These are phyloP conservation scores for Verticillium isaacii DNA, from an alignment of 2,329 filamentous ascomycete genomes.

Conservation along the genomic window DNA sequence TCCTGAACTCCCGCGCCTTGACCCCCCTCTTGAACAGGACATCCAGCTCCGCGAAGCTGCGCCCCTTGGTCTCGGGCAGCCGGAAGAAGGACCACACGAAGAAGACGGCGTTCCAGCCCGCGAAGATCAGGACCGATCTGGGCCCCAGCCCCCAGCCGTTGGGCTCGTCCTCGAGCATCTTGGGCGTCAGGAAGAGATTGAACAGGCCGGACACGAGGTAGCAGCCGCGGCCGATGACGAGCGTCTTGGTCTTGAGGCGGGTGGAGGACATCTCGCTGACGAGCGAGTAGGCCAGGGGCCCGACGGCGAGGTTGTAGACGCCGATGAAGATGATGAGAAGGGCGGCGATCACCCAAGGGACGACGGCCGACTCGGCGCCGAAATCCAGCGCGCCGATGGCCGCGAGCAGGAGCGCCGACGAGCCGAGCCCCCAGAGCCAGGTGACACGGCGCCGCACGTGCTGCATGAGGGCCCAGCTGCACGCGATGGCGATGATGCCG, in stretches of 20 bases:
- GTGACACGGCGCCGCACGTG: constrained; percentile 35
- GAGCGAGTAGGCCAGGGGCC: constrained; percentile 29
- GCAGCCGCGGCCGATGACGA: constrained; percentile 12
- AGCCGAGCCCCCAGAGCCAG: constrained; percentile 33
- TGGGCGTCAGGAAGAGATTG: constrained; percentile 15
- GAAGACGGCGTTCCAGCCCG: constrained; percentile 8
- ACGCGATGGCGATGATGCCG: constrained; percentile 36
- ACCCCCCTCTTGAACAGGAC: constrained; percentile 17
- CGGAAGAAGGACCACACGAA: constrained; percentile 15
- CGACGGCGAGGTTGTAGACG: constrained; percentile 37
- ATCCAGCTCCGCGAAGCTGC: constrained; percentile 15
- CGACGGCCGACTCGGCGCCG: constrained; percentile 13
- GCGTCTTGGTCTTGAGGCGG: constrained; percentile 16
- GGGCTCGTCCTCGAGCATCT: constrained; percentile 13
- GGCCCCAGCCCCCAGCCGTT: constrained; percentile 15
- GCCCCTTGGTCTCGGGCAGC: constrained; percentile 18
- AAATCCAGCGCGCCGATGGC: constrained; percentile 26
- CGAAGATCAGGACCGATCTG: constrained; percentile 14
- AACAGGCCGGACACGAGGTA: constrained; percentile 13
- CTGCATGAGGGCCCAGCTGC: constrained; percentile 36
- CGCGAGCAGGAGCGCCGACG: constrained; percentile 28
- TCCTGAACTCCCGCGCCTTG: constrained; percentile 13
- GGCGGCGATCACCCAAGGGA: constrained; percentile 27
- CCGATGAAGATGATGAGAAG: constrained; percentile 33
- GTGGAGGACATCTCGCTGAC: constrained; percentile 33